Base-by-base conservation (phyloP, 1,284 basidiomycete species). In the Ceratobasidium sp. region DNA sequence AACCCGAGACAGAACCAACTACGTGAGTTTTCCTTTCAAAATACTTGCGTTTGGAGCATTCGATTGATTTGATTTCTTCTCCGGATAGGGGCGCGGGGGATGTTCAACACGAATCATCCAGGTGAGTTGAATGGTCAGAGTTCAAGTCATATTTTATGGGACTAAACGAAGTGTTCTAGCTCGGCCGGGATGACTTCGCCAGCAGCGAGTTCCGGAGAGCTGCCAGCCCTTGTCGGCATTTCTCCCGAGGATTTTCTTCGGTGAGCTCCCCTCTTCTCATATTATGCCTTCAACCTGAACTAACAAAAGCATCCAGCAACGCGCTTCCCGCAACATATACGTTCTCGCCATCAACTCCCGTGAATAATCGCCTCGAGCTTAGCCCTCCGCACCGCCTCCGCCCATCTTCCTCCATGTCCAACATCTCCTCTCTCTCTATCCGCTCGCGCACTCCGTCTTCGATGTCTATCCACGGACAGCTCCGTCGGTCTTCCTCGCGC, bases 381-480 rank as follows among this genome's bases (percentile, higher is more conserved):
- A 41, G 52, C 26, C 35, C 54, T 16, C 46, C 66, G 47, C 66
- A 59, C 23, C 66, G 57, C 32, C 46, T 70, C 28, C 66, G 57
- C 52, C 54, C 66, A 32, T 58, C 52, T 11, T 70, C 66, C 2
- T 66, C 63, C 13, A 32, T 66, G 26, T 66, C 63, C 47, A 66
- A 66, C 38, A 52, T 66, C 23, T 66, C 63, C 23, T 66, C 49
- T 16, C n/a, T 13, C 30, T 66, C 63, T 8, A 66, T 7, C 38
- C 46, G 46, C 21, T 66, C 63, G 30, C 63, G 63, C 13, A 46
- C 63, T 38, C 63, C 63, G 14, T 66, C 63, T 26, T 46, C 35
- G n/a, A 52, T 66, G 30, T 66, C 63, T 52, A 54, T n/a, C 18
- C 14, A 46, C 26, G 59, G 61, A 16, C 63, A 54, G 13, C 13